Base-by-base conservation (phyloP, 176 grass and related monocot species). In the Oryza rufipogon region DNA sequence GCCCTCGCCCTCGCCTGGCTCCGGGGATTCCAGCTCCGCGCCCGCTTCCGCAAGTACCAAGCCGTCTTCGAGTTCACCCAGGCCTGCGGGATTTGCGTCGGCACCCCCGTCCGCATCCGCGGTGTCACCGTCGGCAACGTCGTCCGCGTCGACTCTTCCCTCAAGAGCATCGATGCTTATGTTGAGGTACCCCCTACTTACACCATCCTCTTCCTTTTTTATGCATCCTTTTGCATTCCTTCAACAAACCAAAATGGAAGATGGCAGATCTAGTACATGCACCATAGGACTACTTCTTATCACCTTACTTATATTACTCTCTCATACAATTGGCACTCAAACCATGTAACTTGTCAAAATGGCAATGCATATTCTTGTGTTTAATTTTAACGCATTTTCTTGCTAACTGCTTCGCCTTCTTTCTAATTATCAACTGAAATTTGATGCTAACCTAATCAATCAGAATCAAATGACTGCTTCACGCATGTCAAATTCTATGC, bases 81-180 rank as follows among this genome's bases (percentile, higher is more conserved):
- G 87, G 97, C 97, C 0, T 84, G 78, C 73, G 97, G 97, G 63
- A 96, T 99, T 72, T 99, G 97, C 83, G 97, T 99, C 54, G 97
- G 97, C 60, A 99, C 97, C 22, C 93, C 97, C 5, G 84, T 99
- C 41, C 71, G 97, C 71, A 99, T 99, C 23, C 91, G 97, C 33
- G 97, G 97, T 71, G 91, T 96, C 81, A 92, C 91, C 13, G 91
- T 99, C 3, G 97, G 97, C 42, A 94, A 70, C 87, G 97, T 99
- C 70, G 86, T 99, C 56, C 86, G 91, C 2, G 97, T 99, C 26
- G 84, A 94, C 82, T 99, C 97, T 3, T 96, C 91, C 6, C 91
- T 99, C 66, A 96, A 70, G 88, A 92, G 91, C 70, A 94, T 99
- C 13, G 97, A 96, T 54, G 97, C 97, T 0, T 42, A 87, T 56